Base-by-base conservation (phyloP, 306 rosid species). In the Bauhinia variegata region DNA sequence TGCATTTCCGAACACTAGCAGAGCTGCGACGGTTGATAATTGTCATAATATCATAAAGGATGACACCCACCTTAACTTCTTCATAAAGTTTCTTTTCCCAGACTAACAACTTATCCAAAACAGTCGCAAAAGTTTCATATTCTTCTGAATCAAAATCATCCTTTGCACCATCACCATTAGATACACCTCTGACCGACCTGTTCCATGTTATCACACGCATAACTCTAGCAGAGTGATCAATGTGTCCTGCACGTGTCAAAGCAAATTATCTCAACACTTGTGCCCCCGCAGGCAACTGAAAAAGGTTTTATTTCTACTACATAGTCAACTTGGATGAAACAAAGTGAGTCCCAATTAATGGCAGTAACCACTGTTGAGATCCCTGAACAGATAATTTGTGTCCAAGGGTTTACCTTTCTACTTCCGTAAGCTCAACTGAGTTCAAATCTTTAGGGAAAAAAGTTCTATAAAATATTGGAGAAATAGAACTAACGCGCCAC, bases 31-130 rank as follows among this genome's bases (percentile, higher is more conserved):
- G n/a, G n/a, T n/a, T n/a, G 39, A 23, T 32, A 52, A 32, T 55
- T 15, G 16, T 60, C 62, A 55, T 6, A 60, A 44, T 48, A 63
- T 63, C 47, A 37, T 44, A 58, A 18, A 70, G 59, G 48, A 60
- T 9, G 72, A 43, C 28, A 63, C 16, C 18, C 65, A 90, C 96
- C 96, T 90, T 90, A 23, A 90, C 95, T 72, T 90, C 96, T 43
- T 90, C 96, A 73, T 87, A 90, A 28, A 90, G 92, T 79, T 90
- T 90, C 87, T 90, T 90, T 73, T 90, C 96, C 96, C 96, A 90
- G 0, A 92, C 96, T 67, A 90, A 75, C 85, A 90, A 59, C 81
- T 90, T 87, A 50, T 90, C 96, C 88, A 90, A 80, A 74, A 87
- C 82, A 68, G 95, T 83, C 55, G 96, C 96, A 79, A 81, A 95